Percentiles rank a stretch among this genome's conserved stretches.
These are phyloP conservation scores for Styphnolobium japonicum DNA, from an alignment of 306 rosid genomes.

Conservation along the genomic window DNA sequence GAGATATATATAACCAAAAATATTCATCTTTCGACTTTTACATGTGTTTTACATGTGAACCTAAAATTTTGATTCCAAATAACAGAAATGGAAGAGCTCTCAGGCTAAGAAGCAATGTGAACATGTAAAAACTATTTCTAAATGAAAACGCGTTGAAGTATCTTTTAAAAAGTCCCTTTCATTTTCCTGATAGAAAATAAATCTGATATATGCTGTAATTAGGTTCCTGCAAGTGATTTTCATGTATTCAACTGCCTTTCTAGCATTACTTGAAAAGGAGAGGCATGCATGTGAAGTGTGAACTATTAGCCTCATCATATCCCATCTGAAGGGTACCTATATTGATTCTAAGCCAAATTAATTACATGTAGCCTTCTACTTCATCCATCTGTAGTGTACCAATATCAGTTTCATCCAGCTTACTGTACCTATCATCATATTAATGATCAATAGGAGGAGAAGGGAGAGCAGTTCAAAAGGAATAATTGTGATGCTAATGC, in stretches of 20 bases:
- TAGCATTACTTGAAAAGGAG: neutral
- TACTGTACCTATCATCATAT: neutral
- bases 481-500: slow-evolving; percentile 34
- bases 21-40: too few species aligned
- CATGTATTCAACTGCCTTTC: neutral
- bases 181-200: neutral
- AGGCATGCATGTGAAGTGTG: too few species aligned
- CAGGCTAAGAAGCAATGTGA: neutral
- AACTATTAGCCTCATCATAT: neutral
- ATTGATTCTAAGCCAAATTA: neutral
- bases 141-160: neutral
- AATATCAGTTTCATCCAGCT: neutral
- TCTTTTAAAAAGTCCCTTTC: neutral
- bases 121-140: neutral
- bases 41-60: slow-evolving; percentile 17
- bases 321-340: neutral
- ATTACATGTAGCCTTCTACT: neutral
- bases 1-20: neutral
- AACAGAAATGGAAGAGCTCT: neutral
- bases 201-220: too few species aligned
- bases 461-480: slow-evolving; percentile 55
- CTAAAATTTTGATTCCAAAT: neutral
- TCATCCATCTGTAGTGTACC: neutral
- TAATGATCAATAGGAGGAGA: neutral
- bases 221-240: neutral